A percentile compares a stretch with the other conserved stretches of the same genome.
Evolutionary conservation across 371 early-diverging fungal genomes (phyloP).

Genomic region (Lichtheimia corymbifera): DNA sequence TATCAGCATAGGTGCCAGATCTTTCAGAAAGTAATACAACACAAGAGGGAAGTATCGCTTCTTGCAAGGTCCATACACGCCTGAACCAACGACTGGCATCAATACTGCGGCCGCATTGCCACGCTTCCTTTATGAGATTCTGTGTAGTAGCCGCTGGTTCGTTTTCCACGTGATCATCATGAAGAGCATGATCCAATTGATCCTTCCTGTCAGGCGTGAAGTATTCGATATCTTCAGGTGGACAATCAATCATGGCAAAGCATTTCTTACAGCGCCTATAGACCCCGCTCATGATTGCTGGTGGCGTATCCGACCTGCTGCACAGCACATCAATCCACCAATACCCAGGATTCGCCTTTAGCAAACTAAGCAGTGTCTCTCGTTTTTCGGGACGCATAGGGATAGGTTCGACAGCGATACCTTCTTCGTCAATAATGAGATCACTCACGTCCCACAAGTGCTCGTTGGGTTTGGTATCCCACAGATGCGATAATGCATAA

Average conservation of each 20-base stretch:
- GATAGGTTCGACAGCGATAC: neutral
- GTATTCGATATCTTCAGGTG: neutral
- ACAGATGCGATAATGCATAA: neutral
- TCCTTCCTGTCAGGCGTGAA: neutral
- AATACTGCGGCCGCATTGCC: neutral
- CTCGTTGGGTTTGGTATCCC: neutral
- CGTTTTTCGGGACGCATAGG: neutral
- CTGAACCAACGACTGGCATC: neutral
- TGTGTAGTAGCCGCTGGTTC: neutral
- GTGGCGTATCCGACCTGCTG: neutral
- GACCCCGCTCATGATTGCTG: neutral
- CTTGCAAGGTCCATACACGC: constrained; percentile 3
- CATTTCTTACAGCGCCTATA: neutral
- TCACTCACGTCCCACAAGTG: neutral
- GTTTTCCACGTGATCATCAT: too few species aligned
- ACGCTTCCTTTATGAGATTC: neutral
- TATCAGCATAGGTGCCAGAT: too few species aligned
- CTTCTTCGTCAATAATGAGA: neutral
- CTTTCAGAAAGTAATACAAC: too few species aligned
- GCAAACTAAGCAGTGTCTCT: neutral
- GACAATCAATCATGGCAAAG: neutral
- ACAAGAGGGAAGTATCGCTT: neutral
- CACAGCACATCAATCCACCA: constrained; percentile 3
- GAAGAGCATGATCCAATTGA: neutral
- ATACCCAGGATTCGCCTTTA: neutral